Evolutionary conservation across 768 basidiomycete genomes (phyloP).

Genomic region (Trametes gibbosa): DNA sequence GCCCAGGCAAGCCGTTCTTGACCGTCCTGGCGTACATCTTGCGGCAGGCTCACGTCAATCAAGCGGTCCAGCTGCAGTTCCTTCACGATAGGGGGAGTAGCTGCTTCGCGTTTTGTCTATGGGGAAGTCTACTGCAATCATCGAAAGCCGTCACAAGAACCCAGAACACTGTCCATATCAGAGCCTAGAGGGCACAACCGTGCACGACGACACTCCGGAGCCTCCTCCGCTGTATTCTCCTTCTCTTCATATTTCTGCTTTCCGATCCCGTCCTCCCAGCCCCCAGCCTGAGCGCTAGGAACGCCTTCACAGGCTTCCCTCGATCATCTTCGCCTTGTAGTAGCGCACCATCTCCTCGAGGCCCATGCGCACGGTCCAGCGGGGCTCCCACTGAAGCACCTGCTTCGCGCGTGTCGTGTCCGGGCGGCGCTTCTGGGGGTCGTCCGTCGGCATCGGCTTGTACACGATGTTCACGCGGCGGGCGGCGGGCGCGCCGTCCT

Average conservation of each 20-base stretch:
- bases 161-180: conserved; percentile 4
- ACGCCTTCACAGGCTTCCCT: conserved; percentile 65
- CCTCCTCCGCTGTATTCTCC: no score
- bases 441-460: conserved; percentile 83
- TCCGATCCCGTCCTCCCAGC: neutral
- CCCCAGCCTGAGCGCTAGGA: no score
- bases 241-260: no score
- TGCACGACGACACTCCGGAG: neutral
- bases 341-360: conserved; percentile 94
- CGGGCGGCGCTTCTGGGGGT: conserved; percentile 91
- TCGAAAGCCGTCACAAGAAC: neutral
- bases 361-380: conserved; percentile 91
- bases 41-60: no score
- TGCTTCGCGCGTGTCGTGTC: conserved; percentile 91
- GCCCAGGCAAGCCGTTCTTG: no score
- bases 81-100: neutral
- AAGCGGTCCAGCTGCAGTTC: no score
- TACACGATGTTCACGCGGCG: conserved; percentile 68
- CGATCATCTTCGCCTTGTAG: conserved; percentile 86
- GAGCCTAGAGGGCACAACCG: neutral
- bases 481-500: conserved; percentile 58
- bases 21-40: no score
- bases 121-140: conserved; percentile 1
- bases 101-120: conserved; percentile 1
- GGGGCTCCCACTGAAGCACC: conserved; percentile 83